These are phyloP conservation scores for Cadophora sp. DNA, from an alignment of 2,329 filamentous ascomycete genomes.

Conservation along the genomic window DNA sequence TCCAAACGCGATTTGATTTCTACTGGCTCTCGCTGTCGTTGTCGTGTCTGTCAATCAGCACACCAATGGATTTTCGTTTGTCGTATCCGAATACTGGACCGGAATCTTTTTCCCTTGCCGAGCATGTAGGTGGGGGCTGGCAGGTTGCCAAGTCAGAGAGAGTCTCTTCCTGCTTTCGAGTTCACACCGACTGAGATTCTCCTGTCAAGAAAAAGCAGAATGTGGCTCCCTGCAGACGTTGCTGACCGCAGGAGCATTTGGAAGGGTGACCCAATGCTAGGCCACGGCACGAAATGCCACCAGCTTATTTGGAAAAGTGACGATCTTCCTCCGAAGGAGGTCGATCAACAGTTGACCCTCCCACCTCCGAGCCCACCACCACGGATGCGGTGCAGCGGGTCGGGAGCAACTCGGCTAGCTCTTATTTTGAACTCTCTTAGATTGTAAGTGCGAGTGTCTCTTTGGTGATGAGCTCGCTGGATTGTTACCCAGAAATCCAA, in stretches of 20 bases:
- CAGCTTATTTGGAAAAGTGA: background rate
- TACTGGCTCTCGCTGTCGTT: background rate
- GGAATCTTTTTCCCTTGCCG: background rate
- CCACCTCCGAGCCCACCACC: conserved; percentile 22
- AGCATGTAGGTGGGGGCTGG: conserved; percentile 14
- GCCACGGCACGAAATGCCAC: conserved; percentile 14
- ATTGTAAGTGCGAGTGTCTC: background rate
- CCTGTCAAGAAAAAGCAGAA: background rate
- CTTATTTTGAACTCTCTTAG: conserved; percentile 8
- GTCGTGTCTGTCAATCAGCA: background rate
- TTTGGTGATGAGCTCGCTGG: conserved; percentile 16
- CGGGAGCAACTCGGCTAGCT: conserved; percentile 25
- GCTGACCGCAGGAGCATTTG: conserved; percentile 17
- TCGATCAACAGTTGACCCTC: conserved; percentile 21
- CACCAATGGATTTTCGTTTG: background rate
- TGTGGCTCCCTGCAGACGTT: conserved; percentile 16
- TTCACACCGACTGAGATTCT: conserved; percentile 3
- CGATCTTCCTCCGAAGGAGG: conserved; percentile 10
- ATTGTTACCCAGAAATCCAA: conserved; percentile 22
- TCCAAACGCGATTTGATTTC: background rate
- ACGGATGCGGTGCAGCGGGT: conserved; percentile 3
- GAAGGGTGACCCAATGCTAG: background rate
- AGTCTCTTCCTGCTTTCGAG: background rate
- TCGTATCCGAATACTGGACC: conserved; percentile 8
- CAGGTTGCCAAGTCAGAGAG: conserved; percentile 5